Percentiles rank a stretch among this genome's conserved stretches.
Evolutionary conservation across 2,329 filamentous ascomycete species (phyloP).

Genomic region (Clonostachys solani): DNA sequence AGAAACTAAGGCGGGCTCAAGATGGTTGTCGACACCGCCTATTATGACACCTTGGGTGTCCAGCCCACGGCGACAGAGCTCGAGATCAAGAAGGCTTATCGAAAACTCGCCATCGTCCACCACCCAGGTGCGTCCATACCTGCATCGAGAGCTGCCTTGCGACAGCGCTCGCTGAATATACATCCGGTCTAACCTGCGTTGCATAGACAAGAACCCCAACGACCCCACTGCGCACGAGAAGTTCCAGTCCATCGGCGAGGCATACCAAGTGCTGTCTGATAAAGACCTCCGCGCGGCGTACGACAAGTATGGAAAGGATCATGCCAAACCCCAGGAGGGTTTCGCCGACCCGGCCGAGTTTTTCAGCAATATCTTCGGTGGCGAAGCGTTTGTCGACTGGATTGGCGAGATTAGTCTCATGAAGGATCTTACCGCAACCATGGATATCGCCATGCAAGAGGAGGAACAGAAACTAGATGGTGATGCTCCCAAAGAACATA

Average conservation of each 20-base stretch:
- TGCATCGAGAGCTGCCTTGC: not conserved
- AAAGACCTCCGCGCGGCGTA: conserved; percentile 84
- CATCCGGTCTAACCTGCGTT: not conserved
- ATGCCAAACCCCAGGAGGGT: conserved; percentile 83
- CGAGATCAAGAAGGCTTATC: conserved; percentile 96
- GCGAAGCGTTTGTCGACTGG: conserved; percentile 91
- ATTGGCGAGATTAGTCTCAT: conserved; percentile 98
- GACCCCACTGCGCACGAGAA: conserved; percentile 91
- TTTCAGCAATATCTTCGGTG: conserved; percentile 97
- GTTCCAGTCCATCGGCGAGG: conserved; percentile 82
- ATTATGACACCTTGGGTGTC: conserved; percentile 86
- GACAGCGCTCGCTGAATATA: conserved; percentile 5
- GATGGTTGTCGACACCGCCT: conserved; percentile 86
- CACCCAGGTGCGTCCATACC: conserved; percentile 63
- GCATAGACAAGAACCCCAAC: conserved; percentile 89
- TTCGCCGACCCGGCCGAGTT: conserved; percentile 97
- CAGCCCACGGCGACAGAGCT: conserved; percentile 80
- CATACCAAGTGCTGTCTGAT: conserved; percentile 80
- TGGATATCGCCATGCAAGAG: conserved; percentile 94
- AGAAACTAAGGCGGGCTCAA: conserved; percentile 13
- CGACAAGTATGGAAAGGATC: conserved; percentile 96
- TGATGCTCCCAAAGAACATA: conserved; percentile 43
- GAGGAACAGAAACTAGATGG: conserved; percentile 58
- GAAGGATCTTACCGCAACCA: conserved; percentile 96
- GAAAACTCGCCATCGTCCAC: conserved; percentile 89